Base-by-base conservation (phyloP, 202 grass and related monocot species). In the Cymbopogon flexuosus region DNA sequence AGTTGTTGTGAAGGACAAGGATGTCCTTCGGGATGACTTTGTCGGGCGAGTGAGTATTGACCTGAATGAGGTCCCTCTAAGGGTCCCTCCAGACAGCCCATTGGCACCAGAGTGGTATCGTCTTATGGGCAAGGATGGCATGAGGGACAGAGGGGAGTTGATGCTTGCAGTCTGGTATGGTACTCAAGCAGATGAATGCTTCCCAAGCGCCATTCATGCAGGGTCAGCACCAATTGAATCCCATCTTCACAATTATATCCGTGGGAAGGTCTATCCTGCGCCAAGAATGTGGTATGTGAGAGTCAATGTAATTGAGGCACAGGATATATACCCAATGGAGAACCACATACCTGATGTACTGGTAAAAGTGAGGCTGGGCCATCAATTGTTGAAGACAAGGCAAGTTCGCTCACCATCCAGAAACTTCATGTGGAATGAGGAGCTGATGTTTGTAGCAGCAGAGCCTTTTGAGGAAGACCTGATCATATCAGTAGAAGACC, bases 131-230 rank as follows among this genome's bases (percentile, higher is more conserved):
- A 90, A 85, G 83, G 87, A 91, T 31, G 88, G 96, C 62, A 80
- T 76, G 59, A 91, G 86, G 73, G 66, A 82, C 43, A 90, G 73
- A 81, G 92, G 96, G 65, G 96, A 99, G 76, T 11, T 99, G 70
- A 99, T 99, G 96, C 88, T 99, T 31, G 96, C 96, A 23, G 90
- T 99, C 8, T 99, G 96, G 96, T 78, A 68, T 1, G 96, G 96
- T 62, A 99, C 96, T 24, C 96, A 99, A 72, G 96, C 96, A 18
- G 96, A 99, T 40, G 96, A 99, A 56, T 87, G 86, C 83, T 99
- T 99, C 81, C 88, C 90, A 18, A 86, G 79, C 33, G 87, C 96
- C 54, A 84, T 81, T 14, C 89, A 93, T 75, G 91, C 87, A 46
- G 90, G 91, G 21, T 70, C 72, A 47, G 47, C 69, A 6, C 19